Percentiles rank a stretch among this genome's conserved stretches.
Conservation (phyloP, 2,329 filamentous ascomycete species). For the Zelopaecilomyces penicillatus region DNA sequence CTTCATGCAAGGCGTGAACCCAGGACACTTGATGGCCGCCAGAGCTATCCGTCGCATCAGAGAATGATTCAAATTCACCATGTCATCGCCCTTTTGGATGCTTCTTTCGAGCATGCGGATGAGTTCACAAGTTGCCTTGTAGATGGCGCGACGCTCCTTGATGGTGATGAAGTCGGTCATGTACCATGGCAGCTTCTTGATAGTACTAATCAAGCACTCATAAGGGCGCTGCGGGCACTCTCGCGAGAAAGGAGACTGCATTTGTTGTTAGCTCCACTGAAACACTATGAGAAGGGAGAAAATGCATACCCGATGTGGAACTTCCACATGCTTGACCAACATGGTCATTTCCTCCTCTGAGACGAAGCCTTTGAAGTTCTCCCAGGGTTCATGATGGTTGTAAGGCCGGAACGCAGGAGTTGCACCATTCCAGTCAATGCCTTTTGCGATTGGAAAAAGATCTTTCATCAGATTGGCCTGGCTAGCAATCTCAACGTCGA, state of each 20-base stretch:
- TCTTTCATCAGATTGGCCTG: slow-evolving; percentile 50
- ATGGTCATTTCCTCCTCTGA: slow-evolving; percentile 55
- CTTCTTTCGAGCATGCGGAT: slow-evolving; percentile 36
- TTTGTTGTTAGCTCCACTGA: neutral
- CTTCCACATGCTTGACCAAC: slow-evolving; percentile 55
- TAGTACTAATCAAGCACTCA: slow-evolving; percentile 56
- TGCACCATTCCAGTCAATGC: slow-evolving; percentile 45
- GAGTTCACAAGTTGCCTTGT: slow-evolving; percentile 41
- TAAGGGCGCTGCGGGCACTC: slow-evolving; percentile 57
- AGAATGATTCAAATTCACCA: slow-evolving; percentile 40
- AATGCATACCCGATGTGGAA: slow-evolving; percentile 49
- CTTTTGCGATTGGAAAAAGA: slow-evolving; percentile 51
- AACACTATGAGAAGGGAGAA: neutral
- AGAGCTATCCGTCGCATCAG: slow-evolving; percentile 45
- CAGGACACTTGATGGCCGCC: slow-evolving; percentile 48
- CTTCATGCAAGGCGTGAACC: slow-evolving; percentile 54
- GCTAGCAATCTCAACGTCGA: slow-evolving; percentile 49
- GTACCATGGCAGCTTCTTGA: slow-evolving; percentile 57
- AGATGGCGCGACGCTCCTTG: slow-evolving; percentile 45
- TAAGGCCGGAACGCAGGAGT: slow-evolving; percentile 31
- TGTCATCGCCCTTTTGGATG: slow-evolving; percentile 30
- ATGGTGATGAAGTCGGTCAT: slow-evolving; percentile 49
- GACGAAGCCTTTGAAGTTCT: slow-evolving; percentile 52
- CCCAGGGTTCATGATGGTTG: slow-evolving; percentile 34
- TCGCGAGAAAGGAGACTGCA: slow-evolving; percentile 49